Percentiles rank a stretch among this genome's conserved stretches.
Evolutionary conservation across 73 alveolate species (phyloP).

Genomic region (Tetrahymena elliotti): DNA sequence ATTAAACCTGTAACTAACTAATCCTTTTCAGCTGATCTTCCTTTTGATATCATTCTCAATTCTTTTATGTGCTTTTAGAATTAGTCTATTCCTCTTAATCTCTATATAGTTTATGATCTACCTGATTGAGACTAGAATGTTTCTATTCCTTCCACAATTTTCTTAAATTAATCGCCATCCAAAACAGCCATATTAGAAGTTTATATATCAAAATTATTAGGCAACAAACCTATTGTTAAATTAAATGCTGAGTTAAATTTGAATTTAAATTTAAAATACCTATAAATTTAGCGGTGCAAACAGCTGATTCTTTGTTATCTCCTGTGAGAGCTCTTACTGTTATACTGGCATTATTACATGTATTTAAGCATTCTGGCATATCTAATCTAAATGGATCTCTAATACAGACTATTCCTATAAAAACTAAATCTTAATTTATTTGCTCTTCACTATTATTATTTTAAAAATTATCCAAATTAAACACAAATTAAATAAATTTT

Average conservation of each 20-base stretch:
- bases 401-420: constrained; percentile 64
- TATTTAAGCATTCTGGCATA: constrained; percentile 47
- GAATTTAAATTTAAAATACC: constrained; percentile 14
- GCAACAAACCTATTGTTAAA: neutral
- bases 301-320: constrained; percentile 74
- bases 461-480: neutral
- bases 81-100: neutral
- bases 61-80: neutral
- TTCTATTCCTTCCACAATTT: neutral
- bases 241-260: neutral
- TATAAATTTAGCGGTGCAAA: constrained; percentile 62
- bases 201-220: neutral
- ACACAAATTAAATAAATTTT: neutral
- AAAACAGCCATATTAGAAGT: neutral
- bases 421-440: constrained; percentile 45
- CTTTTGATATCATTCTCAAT: neutral
- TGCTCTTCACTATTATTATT: neutral
- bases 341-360: constrained; percentile 68
- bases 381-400: constrained; percentile 73
- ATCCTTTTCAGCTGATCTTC: neutral
- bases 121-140: neutral
- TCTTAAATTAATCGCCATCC: neutral
- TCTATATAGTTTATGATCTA: neutral
- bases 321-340: constrained; percentile 85
- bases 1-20: neutral